Percentiles rank a stretch among this genome's conserved stretches.
Evolutionary conservation across 495 filamentous ascomycete genomes (phyloP).

Genomic region (Ramalina peruviana): DNA sequence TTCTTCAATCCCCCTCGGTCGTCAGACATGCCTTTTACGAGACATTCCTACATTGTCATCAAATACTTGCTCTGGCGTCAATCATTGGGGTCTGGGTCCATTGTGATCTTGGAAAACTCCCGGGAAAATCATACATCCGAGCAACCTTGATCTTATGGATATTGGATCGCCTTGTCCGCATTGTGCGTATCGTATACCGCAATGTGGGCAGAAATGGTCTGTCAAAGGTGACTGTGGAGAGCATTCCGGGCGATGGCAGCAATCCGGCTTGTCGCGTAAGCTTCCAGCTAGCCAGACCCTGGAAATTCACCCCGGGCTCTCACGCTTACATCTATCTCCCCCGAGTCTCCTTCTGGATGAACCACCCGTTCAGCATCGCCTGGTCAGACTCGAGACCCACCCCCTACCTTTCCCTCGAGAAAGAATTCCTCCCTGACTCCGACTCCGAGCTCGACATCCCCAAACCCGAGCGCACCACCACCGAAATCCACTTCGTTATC

Average conservation of each 20-base stretch:
- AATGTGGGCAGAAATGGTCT: conserved; percentile 33
- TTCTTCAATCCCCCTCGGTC: conserved; percentile 58
- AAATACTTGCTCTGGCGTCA: conserved; percentile 47
- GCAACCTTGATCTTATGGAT: conserved; percentile 50
- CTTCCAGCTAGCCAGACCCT: conserved; percentile 62
- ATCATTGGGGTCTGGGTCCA: conserved; percentile 60
- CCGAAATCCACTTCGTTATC: conserved; percentile 65
- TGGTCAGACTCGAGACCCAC: conserved; percentile 27
- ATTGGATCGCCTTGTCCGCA: conserved; percentile 45
- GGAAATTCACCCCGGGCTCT: conserved; percentile 58
- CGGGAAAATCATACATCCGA: conserved; percentile 47
- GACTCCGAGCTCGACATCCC: conserved; percentile 15
- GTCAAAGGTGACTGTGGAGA: conserved; percentile 33
- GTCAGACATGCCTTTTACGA: conserved; percentile 86
- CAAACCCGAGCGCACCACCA: conserved; percentile 21
- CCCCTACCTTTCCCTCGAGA: conserved; percentile 21
- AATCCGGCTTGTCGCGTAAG: conserved; percentile 40
- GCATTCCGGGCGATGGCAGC: conserved; percentile 33
- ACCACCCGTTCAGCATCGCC: conserved; percentile 44
- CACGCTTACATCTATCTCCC: conserved; percentile 79
- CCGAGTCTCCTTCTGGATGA: conserved; percentile 54
- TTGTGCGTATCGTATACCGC: conserved; percentile 42
- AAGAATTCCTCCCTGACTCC: conserved; percentile 24
- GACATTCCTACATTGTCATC: conserved; percentile 68
- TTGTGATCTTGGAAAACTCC: conserved; percentile 43